Evolutionary conservation across 768 basidiomycete genomes (phyloP).

Genomic region (Tylopilus rubrobrunneus): DNA sequence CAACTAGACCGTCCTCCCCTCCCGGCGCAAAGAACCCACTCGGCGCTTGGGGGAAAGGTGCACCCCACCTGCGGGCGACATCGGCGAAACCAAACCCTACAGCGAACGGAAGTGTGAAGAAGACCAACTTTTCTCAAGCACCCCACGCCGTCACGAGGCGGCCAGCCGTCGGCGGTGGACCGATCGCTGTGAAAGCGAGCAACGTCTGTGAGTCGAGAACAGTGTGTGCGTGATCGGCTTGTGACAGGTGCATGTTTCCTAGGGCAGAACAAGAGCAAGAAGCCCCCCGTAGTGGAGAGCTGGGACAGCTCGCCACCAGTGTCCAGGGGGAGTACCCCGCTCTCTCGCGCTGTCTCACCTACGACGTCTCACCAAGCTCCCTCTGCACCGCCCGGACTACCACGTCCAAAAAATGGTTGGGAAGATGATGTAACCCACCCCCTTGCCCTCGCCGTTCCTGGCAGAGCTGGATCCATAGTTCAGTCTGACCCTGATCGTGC

Average conservation of each 20-base stretch:
- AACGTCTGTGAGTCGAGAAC: constrained; percentile 26
- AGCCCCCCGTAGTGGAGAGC: constrained; percentile 1
- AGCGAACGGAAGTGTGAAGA: constrained; percentile 23
- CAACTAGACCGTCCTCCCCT: not conserved
- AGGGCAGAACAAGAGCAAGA: constrained; percentile 17
- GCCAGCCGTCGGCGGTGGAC: constrained; percentile 29
- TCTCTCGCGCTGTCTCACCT: constrained; percentile 1
- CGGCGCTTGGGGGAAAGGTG: constrained; percentile 19
- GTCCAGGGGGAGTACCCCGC: constrained; percentile 19
- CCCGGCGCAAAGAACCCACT: constrained; percentile 3
- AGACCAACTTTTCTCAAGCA: constrained; percentile 7
- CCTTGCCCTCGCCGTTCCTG: constrained; percentile 11
- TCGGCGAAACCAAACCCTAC: constrained; percentile 9
- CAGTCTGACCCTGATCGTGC: constrained; percentile 5
- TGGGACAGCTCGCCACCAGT: constrained; percentile 20
- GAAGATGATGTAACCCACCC: constrained; percentile 3
- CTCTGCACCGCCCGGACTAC: constrained; percentile 10
- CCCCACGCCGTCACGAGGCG: not conserved
- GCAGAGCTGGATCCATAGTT: not conserved
- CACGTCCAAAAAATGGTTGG: constrained; percentile 10
- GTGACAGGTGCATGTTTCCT: not conserved
- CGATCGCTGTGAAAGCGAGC: constrained; percentile 22
- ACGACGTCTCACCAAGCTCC: constrained; percentile 3
- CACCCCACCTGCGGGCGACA: constrained; percentile 6
- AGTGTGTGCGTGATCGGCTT: not conserved